Base-by-base conservation (phyloP, 352 stramenopile species). In the Phytophthora constricta region DNA sequence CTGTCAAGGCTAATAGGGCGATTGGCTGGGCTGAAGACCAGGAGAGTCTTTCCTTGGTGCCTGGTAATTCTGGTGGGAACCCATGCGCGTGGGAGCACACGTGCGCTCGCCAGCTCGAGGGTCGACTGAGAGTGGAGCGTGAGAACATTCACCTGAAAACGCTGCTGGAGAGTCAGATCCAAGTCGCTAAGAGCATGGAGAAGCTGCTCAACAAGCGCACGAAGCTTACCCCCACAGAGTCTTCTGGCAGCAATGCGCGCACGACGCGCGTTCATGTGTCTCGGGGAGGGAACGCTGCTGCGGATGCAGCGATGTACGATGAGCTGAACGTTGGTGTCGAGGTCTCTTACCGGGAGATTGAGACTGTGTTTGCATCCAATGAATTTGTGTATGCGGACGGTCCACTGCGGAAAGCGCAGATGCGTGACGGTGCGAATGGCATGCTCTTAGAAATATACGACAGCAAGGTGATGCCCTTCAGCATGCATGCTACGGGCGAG, bases 391-490 rank as follows among this genome's bases (percentile, higher is more conserved):
- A 49, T 43, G 49, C 65, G 19, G 46, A 70, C 25, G 55, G 57
- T 14, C 58, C 65, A 8, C 59, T 62, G 33, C 66, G 67, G 10
- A 69, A 75, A 8, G 65, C 58, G 27, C 56, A 75, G 19, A 57
- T 78, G 33, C 45, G 59, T 27, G 73, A 82, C 39, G 49, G 48
- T 9, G 58, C 22, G 0, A 60, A 68, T 47, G 65, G 72, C 26
- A 74, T 80, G 72, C 68, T 60, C 31, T 43, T 84, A 9, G 72
- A 84, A 60, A 73, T 84, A 11, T 79, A 72, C 26, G 76, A 74
- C 19, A 76, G 55, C 46, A 84, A 81, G 27, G 39, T 84, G 0
- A 27, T 84, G 25, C 76, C 76, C 2, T 81, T 84, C 27, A 63
- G 64, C 27, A 67, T 79, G 25, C 51, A 65, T 8, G 61, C 65